Percentiles rank a stretch among this genome's conserved stretches.
These are phyloP conservation scores for Nyssa sinensis DNA, from an alignment of 148 eudicot genomes.

Conservation along the genomic window DNA sequence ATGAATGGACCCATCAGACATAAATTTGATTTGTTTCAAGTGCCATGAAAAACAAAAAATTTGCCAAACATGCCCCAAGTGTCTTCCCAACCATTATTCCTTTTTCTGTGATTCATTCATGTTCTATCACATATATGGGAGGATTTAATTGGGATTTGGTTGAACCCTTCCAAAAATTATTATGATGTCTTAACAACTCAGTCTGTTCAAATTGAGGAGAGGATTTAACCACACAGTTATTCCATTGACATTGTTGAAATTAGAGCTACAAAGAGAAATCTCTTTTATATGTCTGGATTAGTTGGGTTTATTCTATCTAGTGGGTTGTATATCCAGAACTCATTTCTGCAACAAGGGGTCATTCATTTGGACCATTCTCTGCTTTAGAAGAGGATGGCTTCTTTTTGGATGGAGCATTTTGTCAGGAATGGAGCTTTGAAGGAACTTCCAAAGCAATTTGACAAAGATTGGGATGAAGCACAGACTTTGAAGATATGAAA, in stretches of 20 bases:
- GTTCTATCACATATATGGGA: background rate
- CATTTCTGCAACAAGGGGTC: background rate
- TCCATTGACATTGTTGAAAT: constrained; percentile 15
- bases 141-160: background rate
- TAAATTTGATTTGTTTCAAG: too few species aligned
- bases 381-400: constrained; percentile 24
- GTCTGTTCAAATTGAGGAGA: background rate
- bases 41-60: too few species aligned
- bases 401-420: constrained; percentile 41
- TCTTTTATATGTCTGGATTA: background rate
- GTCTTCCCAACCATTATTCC: background rate
- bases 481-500: constrained; percentile 47
- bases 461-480: constrained; percentile 50
- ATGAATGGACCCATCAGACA: too few species aligned
- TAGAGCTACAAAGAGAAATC: background rate
- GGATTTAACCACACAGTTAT: background rate
- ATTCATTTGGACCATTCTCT: background rate
- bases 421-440: constrained; percentile 39
- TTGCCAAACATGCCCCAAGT: background rate
- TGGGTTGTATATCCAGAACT: background rate
- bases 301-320: background rate
- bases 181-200: background rate
- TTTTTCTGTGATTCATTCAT: too few species aligned
- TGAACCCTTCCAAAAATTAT: background rate
- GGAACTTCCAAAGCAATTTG: constrained; percentile 34